These are phyloP conservation scores for Clavispora fructus DNA, from an alignment of 805 yeast genomes.

Conservation along the genomic window DNA sequence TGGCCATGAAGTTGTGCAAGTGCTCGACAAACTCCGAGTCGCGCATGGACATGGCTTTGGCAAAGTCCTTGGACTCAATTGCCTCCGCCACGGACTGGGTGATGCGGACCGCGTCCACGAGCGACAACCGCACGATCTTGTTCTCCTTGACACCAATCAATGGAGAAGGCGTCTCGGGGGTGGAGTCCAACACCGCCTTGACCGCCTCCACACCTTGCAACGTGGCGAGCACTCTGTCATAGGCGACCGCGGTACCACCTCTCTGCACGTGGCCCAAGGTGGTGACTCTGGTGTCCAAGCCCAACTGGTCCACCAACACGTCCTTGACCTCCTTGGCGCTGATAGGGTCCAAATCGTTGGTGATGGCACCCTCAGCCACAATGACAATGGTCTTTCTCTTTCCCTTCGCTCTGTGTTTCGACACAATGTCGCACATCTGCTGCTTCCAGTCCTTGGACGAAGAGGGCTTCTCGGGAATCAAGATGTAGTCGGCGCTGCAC, in stretches of 20 bases:
- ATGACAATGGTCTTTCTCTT: conserved; percentile 74
- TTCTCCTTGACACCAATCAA: conserved; percentile 71
- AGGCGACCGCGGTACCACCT: conserved; percentile 79
- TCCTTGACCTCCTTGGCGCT: conserved; percentile 60
- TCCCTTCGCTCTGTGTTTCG: conserved; percentile 64
- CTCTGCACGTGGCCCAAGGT: conserved; percentile 78
- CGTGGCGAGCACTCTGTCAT: conserved; percentile 67
- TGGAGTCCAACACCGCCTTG: conserved; percentile 61
- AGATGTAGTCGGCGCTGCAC: conserved; percentile 74
- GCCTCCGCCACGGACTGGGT: conserved; percentile 72
- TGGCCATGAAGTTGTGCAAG: conserved; percentile 54
- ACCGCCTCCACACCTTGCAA: conserved; percentile 82
- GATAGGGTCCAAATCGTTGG: conserved; percentile 61
- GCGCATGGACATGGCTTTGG: conserved; percentile 63
- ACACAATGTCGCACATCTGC: conserved; percentile 58
- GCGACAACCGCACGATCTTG: conserved; percentile 60
- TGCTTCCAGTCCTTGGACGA: conserved; percentile 58
- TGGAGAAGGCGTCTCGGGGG: conserved; percentile 73
- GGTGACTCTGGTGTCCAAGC: conserved; percentile 73
- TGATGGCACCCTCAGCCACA: conserved; percentile 83
- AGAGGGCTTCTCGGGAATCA: conserved; percentile 78
- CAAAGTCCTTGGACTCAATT: conserved; percentile 60
- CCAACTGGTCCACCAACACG: conserved; percentile 54
- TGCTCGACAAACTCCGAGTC: conserved; percentile 68
- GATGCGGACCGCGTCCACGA: conserved; percentile 66